phyloP scores from a whole-genome alignment of 768 basidiomycete species.

The Suillus weaverae region DNA sequence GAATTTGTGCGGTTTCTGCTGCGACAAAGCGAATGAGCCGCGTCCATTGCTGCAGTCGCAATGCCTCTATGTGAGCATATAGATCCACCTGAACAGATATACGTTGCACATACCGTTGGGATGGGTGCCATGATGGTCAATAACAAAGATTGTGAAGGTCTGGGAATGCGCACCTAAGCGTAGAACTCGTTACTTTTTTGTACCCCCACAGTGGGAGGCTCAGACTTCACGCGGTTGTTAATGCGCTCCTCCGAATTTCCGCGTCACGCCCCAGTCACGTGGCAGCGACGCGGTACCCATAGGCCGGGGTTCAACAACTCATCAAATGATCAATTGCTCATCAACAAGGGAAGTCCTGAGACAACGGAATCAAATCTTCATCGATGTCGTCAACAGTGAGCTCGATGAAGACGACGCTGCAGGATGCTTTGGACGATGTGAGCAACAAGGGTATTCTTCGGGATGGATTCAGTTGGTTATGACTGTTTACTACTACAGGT shows the following conservation, averaged over 20 bases:
- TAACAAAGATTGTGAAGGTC: neutral
- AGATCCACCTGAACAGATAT: neutral
- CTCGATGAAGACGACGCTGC: constrained; percentile 48
- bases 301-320: neutral
- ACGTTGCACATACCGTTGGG: constrained; percentile 44
- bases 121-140: constrained; percentile 54
- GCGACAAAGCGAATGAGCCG: constrained; percentile 83
- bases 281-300: constrained; percentile 23
- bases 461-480: constrained; percentile 10
- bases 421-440: constrained; percentile 71
- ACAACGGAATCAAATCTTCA: neutral
- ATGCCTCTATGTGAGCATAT: constrained; percentile 13
- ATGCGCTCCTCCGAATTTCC: constrained; percentile 19
- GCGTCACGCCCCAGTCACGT: constrained; percentile 30
- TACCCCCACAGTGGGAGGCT: constrained; percentile 5
- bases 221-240: constrained; percentile 4
- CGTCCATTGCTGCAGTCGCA: constrained; percentile 59
- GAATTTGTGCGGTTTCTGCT: constrained; percentile 68
- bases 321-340: neutral
- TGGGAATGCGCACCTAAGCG: constrained; percentile 15
- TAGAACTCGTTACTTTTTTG: neutral
- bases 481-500: constrained; percentile 45
- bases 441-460: constrained; percentile 19
- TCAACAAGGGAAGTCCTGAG: neutral
- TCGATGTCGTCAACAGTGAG: constrained; percentile 10